Evolutionary conservation across 768 basidiomycete genomes (phyloP).

Genomic region (Leccinum pellstonianum): DNA sequence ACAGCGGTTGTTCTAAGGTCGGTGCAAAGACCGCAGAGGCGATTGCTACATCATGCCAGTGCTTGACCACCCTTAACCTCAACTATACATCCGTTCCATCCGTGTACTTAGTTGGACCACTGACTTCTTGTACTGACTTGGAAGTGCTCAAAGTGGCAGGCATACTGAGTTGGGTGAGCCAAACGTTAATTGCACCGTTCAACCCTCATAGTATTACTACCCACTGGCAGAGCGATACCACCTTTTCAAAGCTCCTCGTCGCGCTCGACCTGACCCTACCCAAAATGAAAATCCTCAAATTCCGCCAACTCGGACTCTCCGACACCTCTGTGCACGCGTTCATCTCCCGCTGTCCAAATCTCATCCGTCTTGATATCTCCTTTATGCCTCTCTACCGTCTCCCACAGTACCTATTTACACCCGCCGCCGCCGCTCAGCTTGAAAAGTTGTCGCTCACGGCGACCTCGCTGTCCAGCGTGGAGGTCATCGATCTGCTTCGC

Average conservation of each 20-base stretch:
- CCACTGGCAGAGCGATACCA: conserved; percentile 52
- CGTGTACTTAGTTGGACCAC: conserved; percentile 42
- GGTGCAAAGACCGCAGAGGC: conserved; percentile 47
- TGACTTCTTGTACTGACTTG: conserved; percentile 38
- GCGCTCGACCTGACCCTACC: conserved; percentile 34
- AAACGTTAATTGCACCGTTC: neutral
- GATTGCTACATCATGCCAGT: conserved; percentile 40
- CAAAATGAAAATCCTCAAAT: conserved; percentile 53
- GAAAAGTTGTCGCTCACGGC: conserved; percentile 68
- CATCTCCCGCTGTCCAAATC: conserved; percentile 45
- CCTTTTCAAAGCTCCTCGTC: conserved; percentile 45
- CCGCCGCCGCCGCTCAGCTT: conserved; percentile 26
- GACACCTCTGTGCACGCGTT: conserved; percentile 47
- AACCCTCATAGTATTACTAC: neutral
- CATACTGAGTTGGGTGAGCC: conserved; percentile 57
- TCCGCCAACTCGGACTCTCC: conserved; percentile 52
- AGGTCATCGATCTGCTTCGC: conserved; percentile 41
- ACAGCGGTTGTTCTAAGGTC: conserved; percentile 61
- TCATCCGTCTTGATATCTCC: conserved; percentile 60
- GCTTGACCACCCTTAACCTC: conserved; percentile 51
- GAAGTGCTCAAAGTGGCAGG: conserved; percentile 63
- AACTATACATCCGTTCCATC: conserved; percentile 60
- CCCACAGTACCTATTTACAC: conserved; percentile 1
- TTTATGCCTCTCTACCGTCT: conserved; percentile 55
- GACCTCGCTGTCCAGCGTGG: conserved; percentile 41